Base-by-base conservation (phyloP, 169 alveolate species). In the Plasmodium reichenowi region DNA sequence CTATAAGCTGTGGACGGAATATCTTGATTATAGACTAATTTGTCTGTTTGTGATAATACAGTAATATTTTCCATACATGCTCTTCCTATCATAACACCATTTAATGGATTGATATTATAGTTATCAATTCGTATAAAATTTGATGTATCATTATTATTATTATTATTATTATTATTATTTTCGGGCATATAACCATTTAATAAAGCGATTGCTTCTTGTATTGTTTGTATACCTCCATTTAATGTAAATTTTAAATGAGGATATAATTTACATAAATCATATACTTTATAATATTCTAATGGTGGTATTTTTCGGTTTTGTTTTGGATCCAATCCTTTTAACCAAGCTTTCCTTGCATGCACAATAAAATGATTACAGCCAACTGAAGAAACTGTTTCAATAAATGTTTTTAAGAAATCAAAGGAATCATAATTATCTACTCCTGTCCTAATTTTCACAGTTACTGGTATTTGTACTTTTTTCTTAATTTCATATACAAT, bases 331-430 rank as follows among this genome's bases (percentile, higher is more conserved):
- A 98, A 93, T 6, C 99, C 99, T 91, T 93, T 93, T 72, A 95
- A 93, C 96, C 97, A 90, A 17, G 99, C 99, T 93, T 98, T 98
- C 45, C 99, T 91, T 13, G 99, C 98, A 83, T 98, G 99, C 12
- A 98, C 96, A 17, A 97, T 96, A 94, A 97, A 97, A 85, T 96
- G 96, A 10, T 91, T 63, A 54, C 98, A 97, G 1, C 99, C 99
- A 5, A 95, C 93, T 29, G 88, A 89, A 5, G 97, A 75, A 24
- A 95, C 97, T 20, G 92, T 91, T 1, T 85, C 68, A 17, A 75
- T 48, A 93, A 97, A 97, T 17, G 93, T 91, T 66, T 72, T 87
- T 38, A 97, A 88, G 32, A 95, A 95, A 52, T 95, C 96, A 86
- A 95, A 95, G 17, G 95, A 73, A 76, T 96, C 98, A 62, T 60